Evolutionary conservation across 2,329 filamentous ascomycete genomes (phyloP), one percentile per base, ranked within the genome.

Genomic region (Aspergillus fijiensis): DNA sequence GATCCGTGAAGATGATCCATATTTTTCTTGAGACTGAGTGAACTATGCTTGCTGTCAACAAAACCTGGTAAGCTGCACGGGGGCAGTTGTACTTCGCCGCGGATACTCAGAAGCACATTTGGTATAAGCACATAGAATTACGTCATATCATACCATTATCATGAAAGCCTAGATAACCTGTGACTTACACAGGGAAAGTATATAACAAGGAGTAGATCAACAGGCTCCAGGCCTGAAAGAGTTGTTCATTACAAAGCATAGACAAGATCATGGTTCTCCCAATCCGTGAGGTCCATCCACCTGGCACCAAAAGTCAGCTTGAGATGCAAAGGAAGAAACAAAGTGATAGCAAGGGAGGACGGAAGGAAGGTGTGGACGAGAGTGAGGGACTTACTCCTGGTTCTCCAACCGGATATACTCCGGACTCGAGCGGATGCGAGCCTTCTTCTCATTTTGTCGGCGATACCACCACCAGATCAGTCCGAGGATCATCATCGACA

Each of bases 381-480:
- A 9, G 27, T 29, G 27, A 29, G 7, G 7, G 7, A 79, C 71
- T 70, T 71, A 89, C 78, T 89, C 87, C 72, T 89, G 86, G 62
- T 89, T 88, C 70, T 86, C 84, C 57, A 89, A 62, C 72, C 82
- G 86, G 25, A 79, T 77, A 70, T 90, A 90, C 1, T 78, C 82
- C 0, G 85, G 82, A 54, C 77, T 74, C 1, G 80, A 80, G 48
- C 85, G 74, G 16, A 84, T 67, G 7, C 68, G 67, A 0, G 79
- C 84, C 76, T 89, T 90, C 73, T 82, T 81, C 62, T 71, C 74
- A 65, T 90, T 90, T 75, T 87, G 80, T 21, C 72, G 71, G 11
- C 77, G 75, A 69, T 84, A 89, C 79, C 85, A 89, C 69, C 79
- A 81, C 73, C 85, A 87, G 57, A 90, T 87, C 66, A 89, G 89